Percentiles rank a stretch among this genome's conserved stretches.
These are phyloP conservation scores for Phellopilus nigrolimitatus DNA, from an alignment of 1,284 basidiomycete genomes.

Conservation along the genomic window DNA sequence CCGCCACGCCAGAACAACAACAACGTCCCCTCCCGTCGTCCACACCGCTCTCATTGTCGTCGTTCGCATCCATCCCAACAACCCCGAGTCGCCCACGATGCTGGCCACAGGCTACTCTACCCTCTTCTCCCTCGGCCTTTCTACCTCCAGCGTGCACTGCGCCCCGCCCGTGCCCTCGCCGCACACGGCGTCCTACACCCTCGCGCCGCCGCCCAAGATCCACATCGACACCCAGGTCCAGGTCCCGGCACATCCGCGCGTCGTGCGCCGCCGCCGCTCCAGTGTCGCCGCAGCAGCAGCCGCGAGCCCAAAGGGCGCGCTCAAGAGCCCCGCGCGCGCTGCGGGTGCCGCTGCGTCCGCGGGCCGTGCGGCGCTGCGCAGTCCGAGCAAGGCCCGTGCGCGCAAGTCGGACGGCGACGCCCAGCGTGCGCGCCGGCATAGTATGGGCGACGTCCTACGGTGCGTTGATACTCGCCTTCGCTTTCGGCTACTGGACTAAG, in stretches of 20 bases:
- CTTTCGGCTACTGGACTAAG: not conserved
- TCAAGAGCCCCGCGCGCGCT: constrained; percentile 46
- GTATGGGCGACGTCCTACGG: constrained; percentile 34
- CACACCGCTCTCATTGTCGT: too few relatives aligned
- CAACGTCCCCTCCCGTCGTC: too few relatives aligned
- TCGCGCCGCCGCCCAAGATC: constrained; percentile 14
- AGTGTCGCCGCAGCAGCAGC: constrained; percentile 40
- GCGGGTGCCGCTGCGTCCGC: constrained; percentile 39
- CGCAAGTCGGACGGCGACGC: constrained; percentile 32
- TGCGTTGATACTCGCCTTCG: constrained; percentile 24
- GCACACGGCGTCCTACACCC: not conserved
- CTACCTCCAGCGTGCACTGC: not conserved
- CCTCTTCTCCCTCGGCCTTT: constrained; percentile 18
- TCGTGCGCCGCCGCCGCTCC: constrained; percentile 51
- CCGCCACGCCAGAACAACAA: too few relatives aligned
- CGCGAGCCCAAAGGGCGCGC: constrained; percentile 41
- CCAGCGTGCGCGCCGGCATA: constrained; percentile 46
- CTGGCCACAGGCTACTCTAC: constrained; percentile 17
- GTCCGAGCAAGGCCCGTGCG: constrained; percentile 25
- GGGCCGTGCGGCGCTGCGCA: constrained; percentile 37
- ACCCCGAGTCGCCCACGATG: not conserved
- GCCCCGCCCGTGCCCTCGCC: constrained; percentile 8
- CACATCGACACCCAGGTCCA: constrained; percentile 17
- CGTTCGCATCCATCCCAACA: not conserved
- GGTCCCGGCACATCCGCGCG: constrained; percentile 27